Conservation (phyloP, 768 basidiomycete genomes). For the Gyrodon lividus region DNA sequence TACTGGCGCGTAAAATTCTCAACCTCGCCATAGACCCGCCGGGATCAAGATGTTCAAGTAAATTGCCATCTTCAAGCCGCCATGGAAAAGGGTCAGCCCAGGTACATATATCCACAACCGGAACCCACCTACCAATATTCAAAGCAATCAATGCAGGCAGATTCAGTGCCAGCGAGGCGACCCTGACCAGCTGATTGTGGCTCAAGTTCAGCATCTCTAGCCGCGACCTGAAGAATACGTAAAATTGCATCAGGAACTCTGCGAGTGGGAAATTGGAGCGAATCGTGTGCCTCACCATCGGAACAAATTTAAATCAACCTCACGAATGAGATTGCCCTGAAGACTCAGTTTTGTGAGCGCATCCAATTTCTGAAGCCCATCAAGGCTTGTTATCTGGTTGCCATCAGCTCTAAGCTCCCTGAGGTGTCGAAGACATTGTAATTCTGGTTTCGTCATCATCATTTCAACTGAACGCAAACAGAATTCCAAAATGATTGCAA, state of each 20-base stretch:
- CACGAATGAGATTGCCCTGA: slow-evolving; percentile 67
- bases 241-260: slow-evolving; percentile 10
- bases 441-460: slow-evolving; percentile 49
- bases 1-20: slow-evolving; percentile 81
- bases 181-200: slow-evolving; percentile 61
- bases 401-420: slow-evolving; percentile 89
- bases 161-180: slow-evolving; percentile 57
- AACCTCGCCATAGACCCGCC: slow-evolving; percentile 62
- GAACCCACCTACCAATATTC: slow-evolving; percentile 72
- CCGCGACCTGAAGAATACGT: slow-evolving; percentile 39
- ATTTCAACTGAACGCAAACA: slow-evolving; percentile 7
- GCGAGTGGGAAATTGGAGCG: slow-evolving; percentile 5
- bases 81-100: slow-evolving; percentile 15
- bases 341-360: slow-evolving; percentile 82
- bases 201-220: slow-evolving; percentile 84
- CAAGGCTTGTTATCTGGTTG: slow-evolving; percentile 71
- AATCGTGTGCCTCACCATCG: slow-evolving; percentile 54
- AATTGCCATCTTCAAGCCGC: slow-evolving; percentile 65
- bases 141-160: slow-evolving; percentile 66
- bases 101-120: slow-evolving; percentile 9
- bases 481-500: slow-evolving; percentile 22
- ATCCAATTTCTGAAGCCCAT: slow-evolving; percentile 78
- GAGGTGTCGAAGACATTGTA: slow-evolving; percentile 79
- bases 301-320: slow-evolving; percentile 57
- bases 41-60: slow-evolving; percentile 52